phyloP scores from a whole-genome alignment of 345 rosid species.

The Corchorus capsularis region DNA sequence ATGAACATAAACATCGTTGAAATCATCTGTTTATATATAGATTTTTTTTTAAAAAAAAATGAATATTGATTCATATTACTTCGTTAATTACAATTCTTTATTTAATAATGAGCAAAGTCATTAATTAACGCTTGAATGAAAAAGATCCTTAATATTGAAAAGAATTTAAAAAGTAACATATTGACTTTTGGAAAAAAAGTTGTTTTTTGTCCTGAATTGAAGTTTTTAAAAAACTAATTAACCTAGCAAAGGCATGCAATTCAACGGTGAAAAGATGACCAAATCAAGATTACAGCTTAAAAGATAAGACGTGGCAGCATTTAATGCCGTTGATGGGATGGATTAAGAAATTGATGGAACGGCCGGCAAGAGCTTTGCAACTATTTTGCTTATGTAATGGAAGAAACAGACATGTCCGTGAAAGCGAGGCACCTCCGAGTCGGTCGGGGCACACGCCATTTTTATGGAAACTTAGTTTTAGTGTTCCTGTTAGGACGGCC shows the following conservation, averaged over 20 bases:
- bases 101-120: no score
- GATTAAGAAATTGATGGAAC: slow-evolving; percentile 8
- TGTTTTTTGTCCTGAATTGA: not conserved
- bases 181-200: not conserved
- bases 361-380: slow-evolving; percentile 27
- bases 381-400: slow-evolving; percentile 7
- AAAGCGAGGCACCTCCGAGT: slow-evolving; percentile 25
- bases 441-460: not conserved
- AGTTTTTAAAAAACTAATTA: not conserved
- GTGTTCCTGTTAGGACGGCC: slow-evolving; percentile 35
- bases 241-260: not conserved
- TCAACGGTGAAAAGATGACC: not conserved
- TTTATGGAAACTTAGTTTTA: not conserved
- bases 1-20: no score
- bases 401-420: slow-evolving; percentile 26
- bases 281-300: not conserved
- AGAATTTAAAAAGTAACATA: not conserved
- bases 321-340: slow-evolving; percentile 4
- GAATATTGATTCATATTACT: no score
- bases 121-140: no score
- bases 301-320: slow-evolving; percentile 23
- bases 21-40: no score
- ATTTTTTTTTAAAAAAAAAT: no score
- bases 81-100: no score
- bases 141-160: not conserved